Evolutionary conservation across 345 rosid species (phyloP), one percentile per base, ranked within the genome.

Genomic region (Melastoma malabathricum): DNA sequence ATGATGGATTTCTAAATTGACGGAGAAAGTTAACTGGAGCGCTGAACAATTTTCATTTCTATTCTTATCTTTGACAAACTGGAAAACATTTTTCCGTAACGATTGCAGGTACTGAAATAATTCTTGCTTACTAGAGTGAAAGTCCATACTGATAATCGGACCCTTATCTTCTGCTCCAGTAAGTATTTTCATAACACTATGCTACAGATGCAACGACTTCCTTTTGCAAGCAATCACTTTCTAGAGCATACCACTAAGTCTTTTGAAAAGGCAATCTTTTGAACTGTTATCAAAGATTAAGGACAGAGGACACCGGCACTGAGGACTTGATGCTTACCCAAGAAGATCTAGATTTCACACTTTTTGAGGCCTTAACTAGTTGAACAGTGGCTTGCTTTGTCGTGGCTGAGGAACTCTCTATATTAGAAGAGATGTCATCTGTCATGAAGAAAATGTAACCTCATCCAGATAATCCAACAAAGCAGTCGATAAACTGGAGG

Each of bases 391-490:
- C 80, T 48, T 81, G 80, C 47, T 57, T 64, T 54, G 80, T 63
- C 50, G 82, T 70, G 51, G 51, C 61, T 44, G 75, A 57, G 5
- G 89, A 78, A 62, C 68, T 54, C 16, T 75, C 84, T 18, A 78
- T 65, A 56, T 75, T 73, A 14, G 89, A 81, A 12, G 66, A 71
- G 62, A 81, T 68, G 55, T 81, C 89, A 62, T 81, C 89, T 81
- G 67, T 56, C 15, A 17, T 45, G 47, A 44, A 50, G 12, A 64
- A 59, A 23, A 57, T 25, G 58, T 46, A 5, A 60, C 27, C 17
- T 20, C 43, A 43, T 20, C 23, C 29, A 25, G 15, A 34, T 16
- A 15, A 41, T 10, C 44, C 15, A 41, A 16, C 13, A 14, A 57
- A 17, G 58, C 55, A n/a, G 20, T 10, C 45, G 53, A 63, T 17